Conservation (phyloP, 2,329 filamentous ascomycete genomes). For the Colletotrichum endophyticum region DNA sequence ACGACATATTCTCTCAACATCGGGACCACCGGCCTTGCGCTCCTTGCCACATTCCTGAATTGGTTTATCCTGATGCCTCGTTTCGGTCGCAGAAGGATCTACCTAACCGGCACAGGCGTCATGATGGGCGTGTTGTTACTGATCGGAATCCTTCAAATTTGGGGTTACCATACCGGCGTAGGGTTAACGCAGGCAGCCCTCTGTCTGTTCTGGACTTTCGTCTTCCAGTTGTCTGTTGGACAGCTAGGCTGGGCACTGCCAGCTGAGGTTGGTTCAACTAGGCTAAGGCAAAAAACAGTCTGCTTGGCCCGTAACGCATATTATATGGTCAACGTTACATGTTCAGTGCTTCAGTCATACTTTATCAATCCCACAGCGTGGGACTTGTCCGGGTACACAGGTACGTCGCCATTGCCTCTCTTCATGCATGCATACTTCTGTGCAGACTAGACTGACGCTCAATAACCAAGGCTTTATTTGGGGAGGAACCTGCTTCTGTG, state of each 20-base stretch:
- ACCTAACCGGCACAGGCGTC: conserved; percentile 44
- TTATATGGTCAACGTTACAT: conserved; percentile 20
- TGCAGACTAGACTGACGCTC: background rate
- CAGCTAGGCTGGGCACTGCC: conserved; percentile 27
- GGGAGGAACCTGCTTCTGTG: conserved; percentile 16
- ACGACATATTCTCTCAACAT: conserved; percentile 41
- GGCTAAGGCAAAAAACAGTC: conserved; percentile 36
- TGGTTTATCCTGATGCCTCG: conserved; percentile 43
- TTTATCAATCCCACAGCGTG: conserved; percentile 40
- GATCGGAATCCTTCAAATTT: conserved; percentile 42
- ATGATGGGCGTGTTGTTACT: conserved; percentile 39
- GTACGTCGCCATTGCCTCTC: conserved; percentile 26
- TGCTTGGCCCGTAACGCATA: conserved; percentile 32
- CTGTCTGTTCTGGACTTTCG: conserved; percentile 16
- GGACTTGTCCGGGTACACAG: conserved; percentile 45
- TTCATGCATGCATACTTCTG: background rate
- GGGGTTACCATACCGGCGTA: conserved; percentile 36
- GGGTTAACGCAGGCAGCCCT: conserved; percentile 34
- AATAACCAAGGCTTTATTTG: conserved; percentile 22
- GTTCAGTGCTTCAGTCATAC: conserved; percentile 33
- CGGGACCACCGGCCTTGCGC: conserved; percentile 42
- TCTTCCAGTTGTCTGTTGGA: conserved; percentile 15
- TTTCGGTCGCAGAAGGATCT: conserved; percentile 49
- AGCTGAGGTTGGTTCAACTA: conserved; percentile 34
- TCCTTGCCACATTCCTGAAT: conserved; percentile 47